Percentiles rank a stretch among this genome's conserved stretches.
phyloP scores from a whole-genome alignment of 441 rosid genomes.

The Corymbia citriodora region DNA sequence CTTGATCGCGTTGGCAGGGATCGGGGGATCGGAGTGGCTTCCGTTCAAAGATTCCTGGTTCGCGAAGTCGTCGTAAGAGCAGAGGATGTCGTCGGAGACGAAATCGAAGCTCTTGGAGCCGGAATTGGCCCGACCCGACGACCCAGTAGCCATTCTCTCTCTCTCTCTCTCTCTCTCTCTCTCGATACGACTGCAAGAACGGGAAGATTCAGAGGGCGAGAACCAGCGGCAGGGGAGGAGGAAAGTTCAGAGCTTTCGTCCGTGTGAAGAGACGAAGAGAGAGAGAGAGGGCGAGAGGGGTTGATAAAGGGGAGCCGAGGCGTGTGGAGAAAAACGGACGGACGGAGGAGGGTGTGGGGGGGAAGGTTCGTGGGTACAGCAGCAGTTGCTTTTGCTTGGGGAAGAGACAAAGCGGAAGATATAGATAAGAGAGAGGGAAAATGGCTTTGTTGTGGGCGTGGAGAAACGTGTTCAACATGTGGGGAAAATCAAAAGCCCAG shows the following conservation, averaged over 20 bases:
- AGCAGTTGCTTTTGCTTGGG: background rate
- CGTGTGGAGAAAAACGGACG: background rate
- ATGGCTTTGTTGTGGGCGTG: background rate
- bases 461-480: background rate
- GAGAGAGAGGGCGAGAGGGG: background rate
- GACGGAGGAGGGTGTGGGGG: background rate
- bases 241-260: no score
- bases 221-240: background rate
- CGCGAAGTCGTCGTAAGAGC: constrained; percentile 71
- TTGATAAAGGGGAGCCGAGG: background rate
- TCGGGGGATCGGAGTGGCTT: constrained; percentile 43
- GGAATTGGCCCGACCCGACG: constrained; percentile 59
- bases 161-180: background rate
- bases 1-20: constrained; percentile 38
- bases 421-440: background rate
- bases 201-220: background rate
- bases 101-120: constrained; percentile 81
- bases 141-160: constrained; percentile 68
- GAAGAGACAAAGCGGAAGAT: background rate
- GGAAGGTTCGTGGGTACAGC: background rate
- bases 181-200: background rate
- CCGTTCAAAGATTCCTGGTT: constrained; percentile 70
- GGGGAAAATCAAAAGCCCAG: background rate
- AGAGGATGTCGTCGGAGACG: constrained; percentile 86
- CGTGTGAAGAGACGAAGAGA: background rate